Base-by-base conservation (phyloP, 2,329 filamentous ascomycete genomes). In the Sporothrix mexicana region DNA sequence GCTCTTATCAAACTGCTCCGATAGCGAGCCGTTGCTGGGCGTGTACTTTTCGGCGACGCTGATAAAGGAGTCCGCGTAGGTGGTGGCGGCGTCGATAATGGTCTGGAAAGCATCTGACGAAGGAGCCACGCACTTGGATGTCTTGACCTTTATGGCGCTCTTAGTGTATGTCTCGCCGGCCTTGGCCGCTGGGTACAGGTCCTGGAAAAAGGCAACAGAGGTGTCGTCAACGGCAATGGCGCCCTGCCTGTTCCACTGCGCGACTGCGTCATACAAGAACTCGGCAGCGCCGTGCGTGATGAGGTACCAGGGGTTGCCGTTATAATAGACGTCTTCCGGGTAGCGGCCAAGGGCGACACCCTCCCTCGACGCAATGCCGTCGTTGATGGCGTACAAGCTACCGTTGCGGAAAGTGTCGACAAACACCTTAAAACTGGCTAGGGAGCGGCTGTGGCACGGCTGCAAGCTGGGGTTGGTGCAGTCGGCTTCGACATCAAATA, bases 371-470 rank as follows among this genome's bases (percentile, higher is more conserved):
- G 61, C 36, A 45, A 43, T 20, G n/a, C 61, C 61, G 36, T 45
- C 61, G 36, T 64, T 64, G 61, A 64, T 45, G 61, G 36, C 61
- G 61, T 64, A 64, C 36, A 64, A 17, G 17, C 17, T 45, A 41
- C 36, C 61, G 17, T 45, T 45, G 17, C 61, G 61, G 61, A 64
- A 64, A 3, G 61, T 20, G 10, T 64, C 61, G 17, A 64, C 61
- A 64, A 64, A 64, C 61, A 64, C 61, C 41, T 64, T 64, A n/a
- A 64, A 64, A 20, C 61, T 64, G 17, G 61, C 61, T 41, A 64
- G 61, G 13, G 61, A 64, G 15, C 61, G 61, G 61, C 61, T 64
- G 61, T 64, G 61, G 41, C 61, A 64, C 15, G 61, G 61, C 61
- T 64, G 61, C 17, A 64, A 12, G 41, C 61, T 64, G 41, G 61